phyloP scores from a whole-genome alignment of 2,329 filamentous ascomycete genomes.

The Aureobasidium sp. region DNA sequence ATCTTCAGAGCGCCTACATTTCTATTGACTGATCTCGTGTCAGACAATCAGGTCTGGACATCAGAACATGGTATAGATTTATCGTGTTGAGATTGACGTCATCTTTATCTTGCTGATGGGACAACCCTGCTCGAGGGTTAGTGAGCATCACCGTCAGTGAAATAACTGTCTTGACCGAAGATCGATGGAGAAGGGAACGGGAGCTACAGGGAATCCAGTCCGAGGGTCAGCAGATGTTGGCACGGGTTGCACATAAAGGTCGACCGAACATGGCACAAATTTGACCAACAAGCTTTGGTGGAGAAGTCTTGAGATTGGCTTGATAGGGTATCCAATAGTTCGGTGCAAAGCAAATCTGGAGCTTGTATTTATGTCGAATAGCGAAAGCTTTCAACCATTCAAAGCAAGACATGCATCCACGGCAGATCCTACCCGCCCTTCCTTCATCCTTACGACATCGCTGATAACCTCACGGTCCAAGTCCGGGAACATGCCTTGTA shows the following conservation, averaged over 20 bases:
- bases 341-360: not conserved
- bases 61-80: not conserved
- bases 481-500: slow-evolving; percentile 94
- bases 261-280: no score
- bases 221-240: no score
- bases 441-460: slow-evolving; percentile 92
- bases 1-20: not conserved
- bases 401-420: slow-evolving; percentile 44
- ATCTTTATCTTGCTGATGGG: not conserved
- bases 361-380: not conserved
- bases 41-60: no score
- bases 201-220: not conserved
- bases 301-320: no score
- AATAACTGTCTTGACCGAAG: not conserved
- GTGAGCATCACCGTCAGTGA: not conserved
- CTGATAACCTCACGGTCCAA: slow-evolving; percentile 91
- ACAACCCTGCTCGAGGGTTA: not conserved
- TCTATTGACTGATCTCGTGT: not conserved
- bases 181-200: not conserved
- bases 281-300: not conserved
- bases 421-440: slow-evolving; percentile 56
- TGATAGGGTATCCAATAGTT: not conserved
- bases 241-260: no score
- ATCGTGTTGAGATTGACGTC: not conserved
- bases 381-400: slow-evolving; percentile 24